A percentile compares a stretch with the other conserved stretches of the same genome.
Evolutionary conservation across 1,284 basidiomycete genomes (phyloP).

Genomic region (Puccinia novopanici): DNA sequence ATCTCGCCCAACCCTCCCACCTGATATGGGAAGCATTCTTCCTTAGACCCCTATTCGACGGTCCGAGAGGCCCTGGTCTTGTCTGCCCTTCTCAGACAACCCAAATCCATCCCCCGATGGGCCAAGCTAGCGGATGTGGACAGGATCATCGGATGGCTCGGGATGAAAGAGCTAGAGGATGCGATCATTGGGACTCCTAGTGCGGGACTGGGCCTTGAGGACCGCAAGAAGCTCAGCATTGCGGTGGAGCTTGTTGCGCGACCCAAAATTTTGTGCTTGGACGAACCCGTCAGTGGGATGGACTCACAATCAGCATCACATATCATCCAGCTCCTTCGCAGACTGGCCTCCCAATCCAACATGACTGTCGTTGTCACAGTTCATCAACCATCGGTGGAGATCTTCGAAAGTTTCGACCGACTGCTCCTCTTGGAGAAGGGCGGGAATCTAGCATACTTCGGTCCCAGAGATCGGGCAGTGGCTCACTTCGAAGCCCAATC

Average conservation of each 20-base stretch:
- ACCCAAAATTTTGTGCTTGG: constrained; percentile 55
- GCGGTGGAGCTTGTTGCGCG: constrained; percentile 53
- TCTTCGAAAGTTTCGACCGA: constrained; percentile 51
- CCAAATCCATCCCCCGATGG: constrained; percentile 33
- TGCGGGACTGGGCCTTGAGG: constrained; percentile 43
- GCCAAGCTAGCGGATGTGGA: constrained; percentile 48
- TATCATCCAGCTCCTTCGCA: constrained; percentile 54
- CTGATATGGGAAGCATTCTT: not conserved
- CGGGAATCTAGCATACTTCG: constrained; percentile 40
- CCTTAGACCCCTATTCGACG: constrained; percentile 41
- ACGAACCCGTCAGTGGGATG: constrained; percentile 56
- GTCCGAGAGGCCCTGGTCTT: constrained; percentile 44
- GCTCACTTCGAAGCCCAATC: constrained; percentile 38
- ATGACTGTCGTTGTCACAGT: constrained; percentile 56
- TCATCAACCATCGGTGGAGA: constrained; percentile 56
- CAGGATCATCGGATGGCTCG: constrained; percentile 39
- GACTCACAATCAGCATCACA: constrained; percentile 53
- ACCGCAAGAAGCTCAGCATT: constrained; percentile 47
- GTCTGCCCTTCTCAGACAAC: constrained; percentile 47
- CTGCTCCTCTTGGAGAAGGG: constrained; percentile 36
- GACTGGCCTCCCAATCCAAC: constrained; percentile 52
- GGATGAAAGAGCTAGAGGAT: constrained; percentile 29
- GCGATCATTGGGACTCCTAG: constrained; percentile 42
- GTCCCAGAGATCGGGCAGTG: constrained; percentile 37
- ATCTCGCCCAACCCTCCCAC: not conserved